These are phyloP conservation scores for Rhinocladiella similis DNA, from an alignment of 2,329 filamentous ascomycete species.

Conservation along the genomic window DNA sequence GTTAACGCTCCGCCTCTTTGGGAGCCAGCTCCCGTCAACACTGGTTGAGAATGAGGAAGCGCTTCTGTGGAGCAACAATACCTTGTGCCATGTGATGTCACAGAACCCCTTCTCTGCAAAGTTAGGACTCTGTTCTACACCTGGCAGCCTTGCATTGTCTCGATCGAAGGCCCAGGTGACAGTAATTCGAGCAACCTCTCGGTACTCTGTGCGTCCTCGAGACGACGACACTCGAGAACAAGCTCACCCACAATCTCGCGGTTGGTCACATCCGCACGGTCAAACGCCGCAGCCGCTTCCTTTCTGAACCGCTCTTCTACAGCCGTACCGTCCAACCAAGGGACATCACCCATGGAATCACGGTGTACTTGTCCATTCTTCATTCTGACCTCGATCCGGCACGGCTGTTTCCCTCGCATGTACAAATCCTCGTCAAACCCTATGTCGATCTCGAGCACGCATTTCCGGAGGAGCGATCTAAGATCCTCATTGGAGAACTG, in stretches of 20 bases:
- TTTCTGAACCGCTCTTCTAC: conserved; percentile 7
- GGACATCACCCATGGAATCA: conserved; percentile 9
- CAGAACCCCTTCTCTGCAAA: neutral
- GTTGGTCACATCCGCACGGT: neutral
- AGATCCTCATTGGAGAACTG: conserved; percentile 4
- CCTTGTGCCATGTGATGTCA: neutral
- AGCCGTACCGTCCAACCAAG: conserved; percentile 3
- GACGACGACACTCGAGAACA: neutral
- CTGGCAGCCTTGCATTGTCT: too few species aligned
- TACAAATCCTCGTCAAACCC: neutral
- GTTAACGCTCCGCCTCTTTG: too few species aligned
- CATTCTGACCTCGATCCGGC: conserved; percentile 3
- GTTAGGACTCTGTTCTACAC: neutral
- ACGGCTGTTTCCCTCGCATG: conserved; percentile 9
- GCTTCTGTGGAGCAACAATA: too few species aligned
- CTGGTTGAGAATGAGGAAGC: too few species aligned
- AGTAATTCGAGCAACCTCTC: too few species aligned
- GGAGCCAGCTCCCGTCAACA: too few species aligned
- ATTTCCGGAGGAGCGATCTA: neutral
- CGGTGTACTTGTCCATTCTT: neutral
- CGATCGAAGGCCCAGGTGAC: too few species aligned
- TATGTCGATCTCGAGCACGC: neutral
- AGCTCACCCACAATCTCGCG: neutral
- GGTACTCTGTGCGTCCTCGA: too few species aligned
- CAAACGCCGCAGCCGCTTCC: conserved; percentile 4